Percentiles rank a stretch among this genome's conserved stretches.
Evolutionary conservation across 768 basidiomycete species (phyloP).

Genomic region (Pisolithus orientalis): DNA sequence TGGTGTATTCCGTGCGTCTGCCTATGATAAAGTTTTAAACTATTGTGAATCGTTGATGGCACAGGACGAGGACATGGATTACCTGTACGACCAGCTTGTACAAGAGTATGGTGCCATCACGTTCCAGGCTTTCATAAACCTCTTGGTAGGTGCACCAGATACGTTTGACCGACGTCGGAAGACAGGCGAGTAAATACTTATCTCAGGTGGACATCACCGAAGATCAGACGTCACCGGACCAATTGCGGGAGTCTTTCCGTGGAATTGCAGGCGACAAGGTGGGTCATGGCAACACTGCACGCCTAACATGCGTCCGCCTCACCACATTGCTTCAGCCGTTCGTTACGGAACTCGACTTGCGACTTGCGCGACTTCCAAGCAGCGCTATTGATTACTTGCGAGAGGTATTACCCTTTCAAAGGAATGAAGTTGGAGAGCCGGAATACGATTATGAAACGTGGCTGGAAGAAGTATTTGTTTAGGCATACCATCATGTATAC

Average conservation of each 20-base stretch:
- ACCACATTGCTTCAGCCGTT: constrained; percentile 53
- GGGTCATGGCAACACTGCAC: constrained; percentile 7
- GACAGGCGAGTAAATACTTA: not conserved
- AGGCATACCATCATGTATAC: constrained; percentile 10
- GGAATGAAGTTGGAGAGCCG: constrained; percentile 50
- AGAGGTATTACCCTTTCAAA: constrained; percentile 65
- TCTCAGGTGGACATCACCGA: constrained; percentile 88
- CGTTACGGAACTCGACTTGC: constrained; percentile 90
- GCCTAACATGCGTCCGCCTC: not conserved
- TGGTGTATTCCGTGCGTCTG: constrained; percentile 73
- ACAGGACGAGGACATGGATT: constrained; percentile 83
- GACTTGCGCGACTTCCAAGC: constrained; percentile 72
- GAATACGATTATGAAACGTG: constrained; percentile 81
- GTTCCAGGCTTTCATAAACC: constrained; percentile 91
- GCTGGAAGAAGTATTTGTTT: constrained; percentile 73
- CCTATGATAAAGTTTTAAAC: not conserved
- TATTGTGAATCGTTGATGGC: not conserved
- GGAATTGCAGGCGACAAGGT: constrained; percentile 90
- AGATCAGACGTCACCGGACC: constrained; percentile 90
- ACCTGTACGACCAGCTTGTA: constrained; percentile 74
- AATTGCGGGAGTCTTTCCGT: constrained; percentile 89
- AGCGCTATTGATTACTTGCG: constrained; percentile 75
- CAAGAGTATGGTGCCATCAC: constrained; percentile 83
- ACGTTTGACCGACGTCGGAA: not conserved
- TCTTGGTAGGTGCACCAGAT: constrained; percentile 52